Evolutionary conservation across 371 early-diverging fungal genomes (phyloP), one percentile per base, ranked within the genome.

Genomic region (Quaeritorhiza haematococci): DNA sequence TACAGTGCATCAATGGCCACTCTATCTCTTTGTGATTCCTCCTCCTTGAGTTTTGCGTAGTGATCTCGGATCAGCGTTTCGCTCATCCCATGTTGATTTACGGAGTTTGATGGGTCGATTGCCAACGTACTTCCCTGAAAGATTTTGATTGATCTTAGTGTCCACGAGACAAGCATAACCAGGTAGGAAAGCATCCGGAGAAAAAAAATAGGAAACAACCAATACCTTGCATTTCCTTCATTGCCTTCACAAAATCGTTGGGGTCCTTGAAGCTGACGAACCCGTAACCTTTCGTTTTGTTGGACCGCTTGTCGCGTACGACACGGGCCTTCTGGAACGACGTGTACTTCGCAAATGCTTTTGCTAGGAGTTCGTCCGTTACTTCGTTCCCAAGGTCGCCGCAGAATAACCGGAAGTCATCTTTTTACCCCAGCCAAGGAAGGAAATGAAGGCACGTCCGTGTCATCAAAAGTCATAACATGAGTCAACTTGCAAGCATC

Each of bases 81-180:
- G 84, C n/a, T 94, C 94, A 56, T 89, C 86, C 95, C 95, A 95
- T 19, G 77, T 90, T 62, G 93, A 92, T 63, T 95, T 94, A 44
- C 93, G 80, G 29, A 96, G 79, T 67, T 92, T 94, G 57, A 94
- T 88, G 8, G 97, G 97, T 54, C 96, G 72, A 60, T 88, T 91
- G 24, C 97, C 97, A 7, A 96, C 87, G 69, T 94, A 96, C 77
- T 96, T 95, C 33, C 93, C 93, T 93, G 75, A 21, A 44, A 26
- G 34, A 3, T 3, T 43, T 41, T n/a, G 30, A 43, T 43, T 19
- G 7, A 5, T 6, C 5, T n/a, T 5, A 26, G 30, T 26, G 24
- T 17, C 28, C n/a, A 32, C 15, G 32, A 19, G 3, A 2, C 24
- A 30, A 8, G 13, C 33, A 15, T 17, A 43, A 1, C 21, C 19